A percentile compares a stretch with the other conserved stretches of the same genome.
Evolutionary conservation across 163 green algal species (phyloP).

Genomic region (Chlorella variabilis): DNA sequence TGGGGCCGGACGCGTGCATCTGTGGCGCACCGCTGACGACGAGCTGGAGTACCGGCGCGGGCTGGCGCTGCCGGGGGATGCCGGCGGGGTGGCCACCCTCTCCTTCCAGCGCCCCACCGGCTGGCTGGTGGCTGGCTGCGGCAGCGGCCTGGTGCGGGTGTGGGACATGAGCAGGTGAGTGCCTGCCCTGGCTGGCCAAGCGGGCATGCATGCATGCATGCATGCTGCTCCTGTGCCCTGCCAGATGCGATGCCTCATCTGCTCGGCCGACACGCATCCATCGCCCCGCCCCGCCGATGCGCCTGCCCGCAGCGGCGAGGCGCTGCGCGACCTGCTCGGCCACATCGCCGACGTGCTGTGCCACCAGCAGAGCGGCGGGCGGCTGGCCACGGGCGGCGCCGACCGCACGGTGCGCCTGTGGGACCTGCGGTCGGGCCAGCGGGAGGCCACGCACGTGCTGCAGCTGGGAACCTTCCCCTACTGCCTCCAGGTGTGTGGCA

Average conservation of each 20-base stretch:
- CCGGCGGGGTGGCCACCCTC: constrained; percentile 9
- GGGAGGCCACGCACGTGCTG: not conserved
- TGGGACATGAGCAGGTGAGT: constrained; percentile 16
- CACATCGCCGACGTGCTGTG: constrained; percentile 10
- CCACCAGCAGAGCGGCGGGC: constrained; percentile 62
- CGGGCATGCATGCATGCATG: too few relatives aligned
- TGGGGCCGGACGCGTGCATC: not conserved
- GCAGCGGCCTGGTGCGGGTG: not conserved
- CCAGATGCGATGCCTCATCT: not conserved
- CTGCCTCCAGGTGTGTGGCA: not conserved
- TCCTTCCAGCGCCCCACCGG: constrained; percentile 25
- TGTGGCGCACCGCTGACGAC: not conserved
- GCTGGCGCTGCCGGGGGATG: not conserved
- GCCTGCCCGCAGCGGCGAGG: not conserved
- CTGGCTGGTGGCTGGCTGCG: constrained; percentile 28
- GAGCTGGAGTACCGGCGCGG: not conserved
- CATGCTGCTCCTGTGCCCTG: too few relatives aligned
- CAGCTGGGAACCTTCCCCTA: constrained; percentile 12
- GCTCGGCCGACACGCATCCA: too few relatives aligned
- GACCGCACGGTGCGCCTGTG: constrained; percentile 86
- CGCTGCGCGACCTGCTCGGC: constrained; percentile 6
- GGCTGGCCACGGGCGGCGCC: constrained; percentile 80
- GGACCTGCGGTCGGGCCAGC: constrained; percentile 66
- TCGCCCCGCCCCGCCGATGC: too few relatives aligned
- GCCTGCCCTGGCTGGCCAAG: not conserved